These are phyloP conservation scores for Colletotrichum trifolii DNA, from an alignment of 2,329 filamentous ascomycete species.

Conservation along the genomic window DNA sequence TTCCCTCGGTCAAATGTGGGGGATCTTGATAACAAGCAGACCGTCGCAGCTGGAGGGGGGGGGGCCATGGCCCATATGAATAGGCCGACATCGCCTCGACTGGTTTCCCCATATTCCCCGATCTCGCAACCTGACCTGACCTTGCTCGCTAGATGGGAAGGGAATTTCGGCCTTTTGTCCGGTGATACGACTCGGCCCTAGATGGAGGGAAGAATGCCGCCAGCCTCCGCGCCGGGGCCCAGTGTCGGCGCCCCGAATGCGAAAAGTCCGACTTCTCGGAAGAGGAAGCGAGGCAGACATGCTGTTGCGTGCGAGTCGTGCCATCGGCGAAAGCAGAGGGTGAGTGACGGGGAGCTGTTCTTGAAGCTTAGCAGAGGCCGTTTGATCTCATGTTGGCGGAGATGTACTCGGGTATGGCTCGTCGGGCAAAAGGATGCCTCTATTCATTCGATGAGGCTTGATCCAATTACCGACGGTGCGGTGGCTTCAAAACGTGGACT, in stretches of 20 bases:
- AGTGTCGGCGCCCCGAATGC: not conserved
- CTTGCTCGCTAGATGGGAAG: not conserved
- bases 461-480: too few species aligned
- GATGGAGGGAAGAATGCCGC: constrained; percentile 14
- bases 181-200: not conserved
- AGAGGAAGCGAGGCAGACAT: constrained; percentile 32
- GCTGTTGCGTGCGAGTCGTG: constrained; percentile 35
- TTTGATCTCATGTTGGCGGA: not conserved
- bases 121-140: constrained; percentile 9
- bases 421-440: not conserved
- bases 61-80: constrained; percentile 14
- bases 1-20: constrained; percentile 30
- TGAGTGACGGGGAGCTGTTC: constrained; percentile 12
- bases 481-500: too few species aligned
- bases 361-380: not conserved
- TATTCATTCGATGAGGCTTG: too few species aligned
- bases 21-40: constrained; percentile 9
- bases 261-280: constrained; percentile 23
- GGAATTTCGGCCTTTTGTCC: constrained; percentile 18
- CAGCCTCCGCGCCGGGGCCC: not conserved
- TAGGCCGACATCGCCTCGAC: constrained; percentile 31
- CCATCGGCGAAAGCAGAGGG: constrained; percentile 34
- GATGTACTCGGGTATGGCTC: not conserved
- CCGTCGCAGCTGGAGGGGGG: too few species aligned
- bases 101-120: constrained; percentile 16